These are phyloP conservation scores for Cenchrus fungigraminus DNA, from an alignment of 176 grass and related monocot species.

Conservation along the genomic window DNA sequence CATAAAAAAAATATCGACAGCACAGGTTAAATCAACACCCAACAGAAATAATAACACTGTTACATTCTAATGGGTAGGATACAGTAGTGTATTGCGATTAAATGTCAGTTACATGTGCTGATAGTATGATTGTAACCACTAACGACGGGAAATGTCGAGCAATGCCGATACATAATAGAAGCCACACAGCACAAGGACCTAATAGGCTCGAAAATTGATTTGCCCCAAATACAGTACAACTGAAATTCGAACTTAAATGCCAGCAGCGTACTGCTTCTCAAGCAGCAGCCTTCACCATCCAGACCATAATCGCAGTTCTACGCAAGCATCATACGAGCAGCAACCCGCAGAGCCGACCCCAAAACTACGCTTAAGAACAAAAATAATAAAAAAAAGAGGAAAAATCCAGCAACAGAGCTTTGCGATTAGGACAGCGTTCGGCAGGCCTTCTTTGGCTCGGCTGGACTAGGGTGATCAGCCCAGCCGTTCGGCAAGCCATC, in stretches of 20 bases:
- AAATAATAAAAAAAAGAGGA: background rate
- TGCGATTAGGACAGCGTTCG: background rate
- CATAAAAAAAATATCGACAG: slow-evolving; percentile 26
- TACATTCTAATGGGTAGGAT: background rate
- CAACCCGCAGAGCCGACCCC: background rate
- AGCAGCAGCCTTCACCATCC: background rate
- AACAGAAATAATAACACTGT: background rate
- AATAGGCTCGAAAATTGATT: background rate
- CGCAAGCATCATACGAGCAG: background rate
- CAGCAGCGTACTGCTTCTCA: background rate
- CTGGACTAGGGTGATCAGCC: too few relatives aligned
- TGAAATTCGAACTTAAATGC: background rate
- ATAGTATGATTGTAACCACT: background rate
- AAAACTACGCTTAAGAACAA: background rate
- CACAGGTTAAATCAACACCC: background rate
- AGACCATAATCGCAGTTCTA: background rate
- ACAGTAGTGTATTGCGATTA: too few relatives aligned
- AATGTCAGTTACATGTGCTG: background rate
- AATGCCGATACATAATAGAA: background rate
- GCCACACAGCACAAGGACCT: background rate
- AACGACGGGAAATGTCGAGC: background rate
- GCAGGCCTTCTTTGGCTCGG: too few relatives aligned
- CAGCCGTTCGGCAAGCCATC: too few relatives aligned
- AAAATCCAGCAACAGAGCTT: background rate
- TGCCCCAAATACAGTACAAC: background rate